Evolutionary conservation across 139 green algal genomes (phyloP).

Genomic region (Raphidocelis subcapitata): DNA sequence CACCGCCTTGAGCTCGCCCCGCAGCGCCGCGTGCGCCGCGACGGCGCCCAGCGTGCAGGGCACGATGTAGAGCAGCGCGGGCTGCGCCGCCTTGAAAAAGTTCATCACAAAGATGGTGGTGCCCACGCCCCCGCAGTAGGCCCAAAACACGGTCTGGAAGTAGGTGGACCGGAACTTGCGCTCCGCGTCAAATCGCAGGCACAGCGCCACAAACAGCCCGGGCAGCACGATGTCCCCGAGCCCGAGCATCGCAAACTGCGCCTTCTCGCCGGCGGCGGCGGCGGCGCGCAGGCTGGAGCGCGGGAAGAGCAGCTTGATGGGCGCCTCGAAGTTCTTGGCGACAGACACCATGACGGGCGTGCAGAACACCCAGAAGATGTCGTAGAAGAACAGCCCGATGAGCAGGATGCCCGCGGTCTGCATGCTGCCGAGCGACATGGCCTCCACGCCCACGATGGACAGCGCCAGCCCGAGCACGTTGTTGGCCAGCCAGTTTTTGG

Average conservation of each 20-base stretch:
- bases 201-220: slow-evolving; percentile 95
- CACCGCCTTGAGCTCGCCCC: slow-evolving; percentile 60
- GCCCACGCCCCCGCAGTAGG: slow-evolving; percentile 79
- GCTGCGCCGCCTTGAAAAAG: slow-evolving; percentile 94
- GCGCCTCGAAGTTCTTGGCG: slow-evolving; percentile 96
- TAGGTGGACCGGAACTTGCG: slow-evolving; percentile 38
- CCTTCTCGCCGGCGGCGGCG: slow-evolving; percentile 34
- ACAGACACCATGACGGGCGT: slow-evolving; percentile 97
- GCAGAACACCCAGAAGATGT: slow-evolving; percentile 99
- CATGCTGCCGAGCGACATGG: slow-evolving; percentile 84
- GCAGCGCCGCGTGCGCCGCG: slow-evolving; percentile 51
- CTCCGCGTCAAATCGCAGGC: slow-evolving; percentile 85
- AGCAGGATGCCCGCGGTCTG: slow-evolving; percentile 89
- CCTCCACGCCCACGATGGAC: slow-evolving; percentile 93
- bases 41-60: slow-evolving; percentile 86
- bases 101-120: slow-evolving; percentile 98
- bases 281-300: slow-evolving; percentile 15
- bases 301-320: slow-evolving; percentile 97
- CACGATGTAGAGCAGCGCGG: slow-evolving; percentile 98
- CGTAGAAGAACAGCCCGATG: slow-evolving; percentile 92
- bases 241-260: slow-evolving; percentile 94
- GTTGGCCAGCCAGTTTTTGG: slow-evolving; percentile 96
- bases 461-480: slow-evolving; percentile 95
- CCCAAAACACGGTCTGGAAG: slow-evolving; percentile 73
- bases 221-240: slow-evolving; percentile 93